Evolutionary conservation across 1,139 yeast species (phyloP).

Genomic region (Magnusiomyces ingens): DNA sequence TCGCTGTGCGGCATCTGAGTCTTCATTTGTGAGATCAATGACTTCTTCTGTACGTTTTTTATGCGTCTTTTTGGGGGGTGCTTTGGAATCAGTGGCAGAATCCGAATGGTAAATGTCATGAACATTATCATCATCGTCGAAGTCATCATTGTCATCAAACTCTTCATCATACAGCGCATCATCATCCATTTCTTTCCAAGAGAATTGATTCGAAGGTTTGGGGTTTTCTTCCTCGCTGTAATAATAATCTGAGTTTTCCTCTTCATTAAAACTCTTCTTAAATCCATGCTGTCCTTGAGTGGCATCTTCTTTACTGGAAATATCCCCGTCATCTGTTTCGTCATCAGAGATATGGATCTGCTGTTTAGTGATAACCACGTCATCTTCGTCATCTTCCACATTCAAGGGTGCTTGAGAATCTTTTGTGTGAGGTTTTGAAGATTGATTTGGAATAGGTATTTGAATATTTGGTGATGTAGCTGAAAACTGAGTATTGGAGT

Average conservation of each 20-base stretch:
- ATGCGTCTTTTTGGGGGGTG: not conserved
- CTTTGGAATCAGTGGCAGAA: not conserved
- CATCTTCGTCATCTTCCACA: not conserved
- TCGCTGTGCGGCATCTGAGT: not conserved
- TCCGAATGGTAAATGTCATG: not conserved
- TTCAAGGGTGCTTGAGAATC: not conserved
- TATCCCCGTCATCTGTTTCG: not conserved
- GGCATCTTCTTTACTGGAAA: not conserved
- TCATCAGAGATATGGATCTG: not conserved
- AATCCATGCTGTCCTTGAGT: not conserved
- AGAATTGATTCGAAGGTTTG: not conserved
- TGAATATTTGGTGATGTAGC: not conserved
- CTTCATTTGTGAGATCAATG: constrained; percentile 2
- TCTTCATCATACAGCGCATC: not conserved
- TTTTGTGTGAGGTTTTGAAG: not conserved
- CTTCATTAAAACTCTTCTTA: not conserved
- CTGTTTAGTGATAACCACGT: not conserved
- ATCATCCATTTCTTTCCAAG: not conserved
- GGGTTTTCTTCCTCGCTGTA: not conserved
- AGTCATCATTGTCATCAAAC: not conserved
- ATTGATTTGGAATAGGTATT: not conserved
- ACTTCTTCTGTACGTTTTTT: not conserved
- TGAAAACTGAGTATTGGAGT: too few relatives aligned
- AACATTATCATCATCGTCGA: not conserved
- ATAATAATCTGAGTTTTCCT: not conserved